Evolutionary conservation across 257 asterid species (phyloP).

Genomic region (Solanum dulcamara): DNA sequence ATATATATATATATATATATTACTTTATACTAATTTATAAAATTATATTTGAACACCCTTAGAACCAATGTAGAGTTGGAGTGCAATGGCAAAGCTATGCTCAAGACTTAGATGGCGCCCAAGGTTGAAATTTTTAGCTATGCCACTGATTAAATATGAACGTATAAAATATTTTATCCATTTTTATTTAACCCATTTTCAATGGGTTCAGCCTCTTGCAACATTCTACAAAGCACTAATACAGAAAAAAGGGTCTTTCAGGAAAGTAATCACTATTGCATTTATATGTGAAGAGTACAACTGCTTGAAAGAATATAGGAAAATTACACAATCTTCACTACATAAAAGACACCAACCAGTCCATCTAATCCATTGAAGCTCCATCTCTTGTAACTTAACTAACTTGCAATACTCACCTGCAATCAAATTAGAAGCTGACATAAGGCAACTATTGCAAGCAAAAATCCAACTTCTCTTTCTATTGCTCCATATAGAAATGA

Average conservation of each 20-base stretch:
- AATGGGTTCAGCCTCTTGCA: no score
- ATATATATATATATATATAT: no score
- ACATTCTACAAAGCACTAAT: background rate
- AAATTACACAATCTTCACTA: background rate
- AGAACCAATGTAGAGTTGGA: no score
- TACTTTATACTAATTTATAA: no score
- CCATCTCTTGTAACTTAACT: background rate
- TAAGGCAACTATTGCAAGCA: background rate
- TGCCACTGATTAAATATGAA: no score
- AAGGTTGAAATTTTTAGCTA: no score
- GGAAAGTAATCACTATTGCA: background rate
- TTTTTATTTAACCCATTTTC: background rate
- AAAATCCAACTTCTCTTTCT: background rate
- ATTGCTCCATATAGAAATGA: background rate
- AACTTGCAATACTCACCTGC: background rate
- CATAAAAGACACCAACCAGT: background rate
- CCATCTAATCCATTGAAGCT: background rate
- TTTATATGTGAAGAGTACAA: background rate
- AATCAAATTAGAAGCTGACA: background rate
- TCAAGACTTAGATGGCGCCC: no score
- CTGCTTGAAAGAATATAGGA: background rate
- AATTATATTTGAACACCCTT: no score
- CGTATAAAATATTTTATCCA: background rate
- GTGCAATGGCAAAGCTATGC: no score
- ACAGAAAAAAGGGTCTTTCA: background rate